Evolutionary conservation across 345 rosid genomes (phyloP), one percentile per base, ranked within the genome.

Genomic region (Gossypium longicalyx): DNA sequence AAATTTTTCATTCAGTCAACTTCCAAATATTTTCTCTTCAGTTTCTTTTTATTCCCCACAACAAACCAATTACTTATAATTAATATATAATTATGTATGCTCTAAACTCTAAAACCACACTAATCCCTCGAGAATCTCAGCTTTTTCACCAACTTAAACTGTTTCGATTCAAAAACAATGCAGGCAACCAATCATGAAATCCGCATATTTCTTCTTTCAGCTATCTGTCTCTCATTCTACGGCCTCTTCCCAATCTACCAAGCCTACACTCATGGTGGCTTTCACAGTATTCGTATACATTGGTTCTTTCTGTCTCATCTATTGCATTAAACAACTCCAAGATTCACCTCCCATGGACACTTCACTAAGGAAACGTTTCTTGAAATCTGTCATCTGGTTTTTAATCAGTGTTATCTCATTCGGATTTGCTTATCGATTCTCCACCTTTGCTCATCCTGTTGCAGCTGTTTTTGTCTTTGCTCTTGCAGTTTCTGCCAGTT

Each of bases 301-400:
- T 0, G 71, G 38, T 12, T 22, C 7, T 23, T 67, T 67, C 71
- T 20, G 11, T 20, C 56, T 67, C 29, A 67, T 12, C 2, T 48
- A 47, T 20, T 67, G 71, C 56, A 5, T 47, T 0, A 47, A 3
- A 2, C 11, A 20, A 9, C 16, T 67, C 11, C 29, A 48, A 20
- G 56, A 17, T 20, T 47, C 48, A 23, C 54, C 38, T 22, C 41
- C 56, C 3, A 10, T 3, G 34, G 71, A 67, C 7, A 13, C 11
- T 25, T 67, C 71, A 12, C 54, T 6, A 20, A 67, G 38, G 38
- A 67, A 67, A 23, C 38, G 2, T 19, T 20, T 47, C 5, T 9
- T 67, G 38, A 67, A 67, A 67, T 67, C 12, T 13, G 71, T 67
- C 56, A 12, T 48, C 34, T 67, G 71, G 71, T 19, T 67, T 48